These are phyloP conservation scores for Rhodocollybia butyracea DNA, from an alignment of 768 basidiomycete genomes.

Conservation along the genomic window DNA sequence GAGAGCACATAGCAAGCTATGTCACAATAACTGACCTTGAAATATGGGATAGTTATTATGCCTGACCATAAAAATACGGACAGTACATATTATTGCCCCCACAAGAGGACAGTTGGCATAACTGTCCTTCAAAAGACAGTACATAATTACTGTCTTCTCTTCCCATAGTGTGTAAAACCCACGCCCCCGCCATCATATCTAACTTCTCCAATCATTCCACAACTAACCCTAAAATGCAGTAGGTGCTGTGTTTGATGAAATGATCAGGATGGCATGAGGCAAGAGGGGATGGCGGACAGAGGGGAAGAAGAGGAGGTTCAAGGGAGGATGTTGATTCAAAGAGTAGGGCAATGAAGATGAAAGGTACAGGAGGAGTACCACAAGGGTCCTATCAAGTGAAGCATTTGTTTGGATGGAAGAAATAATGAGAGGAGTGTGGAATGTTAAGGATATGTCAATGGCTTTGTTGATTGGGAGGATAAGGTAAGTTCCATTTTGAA, in stretches of 20 bases:
- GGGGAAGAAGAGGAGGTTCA: conserved; percentile 33
- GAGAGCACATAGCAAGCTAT: no score
- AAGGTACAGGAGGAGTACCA: neutral
- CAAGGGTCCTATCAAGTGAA: neutral
- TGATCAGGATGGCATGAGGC: conserved; percentile 48
- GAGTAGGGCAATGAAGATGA: neutral
- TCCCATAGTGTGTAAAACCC: no score
- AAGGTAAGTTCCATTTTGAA: no score
- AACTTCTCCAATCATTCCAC: conserved; percentile 31
- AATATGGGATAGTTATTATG: no score
- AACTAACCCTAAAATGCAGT: conserved; percentile 64
- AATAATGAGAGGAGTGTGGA: conserved; percentile 33
- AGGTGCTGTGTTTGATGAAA: conserved; percentile 55
- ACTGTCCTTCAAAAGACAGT: no score
- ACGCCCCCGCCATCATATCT: neutral
- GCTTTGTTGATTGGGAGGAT: no score
- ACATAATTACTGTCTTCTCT: no score
- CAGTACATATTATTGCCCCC: no score
- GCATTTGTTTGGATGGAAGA: conserved; percentile 49
- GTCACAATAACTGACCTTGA: no score
- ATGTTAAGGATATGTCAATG: no score
- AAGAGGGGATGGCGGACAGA: conserved; percentile 61
- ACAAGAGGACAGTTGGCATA: no score
- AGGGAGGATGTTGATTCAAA: neutral
- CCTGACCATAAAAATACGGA: no score